Conservation (phyloP, 805 yeast species). For the Saccharomycopsis sp. region DNA sequence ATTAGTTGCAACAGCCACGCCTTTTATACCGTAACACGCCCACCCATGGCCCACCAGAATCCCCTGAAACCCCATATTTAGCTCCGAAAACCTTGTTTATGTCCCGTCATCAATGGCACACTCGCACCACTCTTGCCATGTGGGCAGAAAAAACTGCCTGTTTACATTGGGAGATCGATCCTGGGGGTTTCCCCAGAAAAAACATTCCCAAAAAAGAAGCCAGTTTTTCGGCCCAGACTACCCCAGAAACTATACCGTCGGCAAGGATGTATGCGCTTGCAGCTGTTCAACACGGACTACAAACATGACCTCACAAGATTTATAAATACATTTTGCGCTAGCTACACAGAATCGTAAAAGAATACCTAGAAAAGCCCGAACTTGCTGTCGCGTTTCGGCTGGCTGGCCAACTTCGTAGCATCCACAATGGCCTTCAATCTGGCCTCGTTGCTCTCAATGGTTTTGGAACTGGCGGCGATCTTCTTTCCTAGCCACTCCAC, state of each 20-base stretch:
- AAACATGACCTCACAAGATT: not conserved
- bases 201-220: too few relatives aligned
- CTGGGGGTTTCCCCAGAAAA: not conserved
- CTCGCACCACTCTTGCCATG: not conserved
- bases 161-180: not conserved
- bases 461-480: conserved; percentile 52
- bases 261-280: too few relatives aligned
- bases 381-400: conserved; percentile 3
- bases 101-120: not conserved
- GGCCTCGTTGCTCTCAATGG: conserved; percentile 42
- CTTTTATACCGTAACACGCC: too few relatives aligned
- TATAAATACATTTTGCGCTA: too few relatives aligned
- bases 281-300: too few relatives aligned
- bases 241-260: not conserved
- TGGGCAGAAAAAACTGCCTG: not conserved
- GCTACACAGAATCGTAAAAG: too few relatives aligned
- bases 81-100: not conserved
- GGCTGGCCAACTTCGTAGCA: conserved; percentile 4
- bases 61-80: not conserved
- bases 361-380: not conserved
- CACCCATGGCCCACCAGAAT: too few relatives aligned
- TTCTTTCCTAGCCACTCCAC: conserved; percentile 61
- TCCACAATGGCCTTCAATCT: conserved; percentile 31
- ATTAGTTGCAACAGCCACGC: too few relatives aligned
- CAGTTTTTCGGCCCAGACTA: too few relatives aligned